These are phyloP conservation scores for Mycosphaerelloides madeirae DNA, from an alignment of 2,329 filamentous ascomycete species.

Conservation along the genomic window DNA sequence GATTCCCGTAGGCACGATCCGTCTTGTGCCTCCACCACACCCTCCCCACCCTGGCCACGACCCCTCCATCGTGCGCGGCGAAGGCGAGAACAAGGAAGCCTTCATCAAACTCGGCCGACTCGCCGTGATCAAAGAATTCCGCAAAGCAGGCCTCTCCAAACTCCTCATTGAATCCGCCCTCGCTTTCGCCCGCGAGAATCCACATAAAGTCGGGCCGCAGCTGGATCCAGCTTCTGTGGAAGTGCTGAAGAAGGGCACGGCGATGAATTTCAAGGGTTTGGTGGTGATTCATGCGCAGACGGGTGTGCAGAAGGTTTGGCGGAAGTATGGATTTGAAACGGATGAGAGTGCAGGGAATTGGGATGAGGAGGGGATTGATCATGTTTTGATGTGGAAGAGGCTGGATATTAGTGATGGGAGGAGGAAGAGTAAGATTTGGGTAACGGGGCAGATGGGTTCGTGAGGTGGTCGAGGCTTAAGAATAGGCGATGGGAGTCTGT, in stretches of 20 bases:
- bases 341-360: conserved; percentile 72
- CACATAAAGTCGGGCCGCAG: conserved; percentile 41
- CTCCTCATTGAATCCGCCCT: conserved; percentile 64
- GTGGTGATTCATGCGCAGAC: conserved; percentile 76
- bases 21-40: conserved; percentile 78
- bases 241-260: conserved; percentile 30
- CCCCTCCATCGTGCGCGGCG: conserved; percentile 36
- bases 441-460: conserved; percentile 9
- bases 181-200: conserved; percentile 62
- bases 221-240: conserved; percentile 30
- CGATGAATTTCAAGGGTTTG: conserved; percentile 64
- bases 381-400: conserved; percentile 76
- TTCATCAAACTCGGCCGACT: conserved; percentile 80
- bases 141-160: conserved; percentile 54
- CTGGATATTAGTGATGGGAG: conserved; percentile 32
- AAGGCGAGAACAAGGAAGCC: conserved; percentile 57
- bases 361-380: conserved; percentile 78
- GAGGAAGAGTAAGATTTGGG: conserved; percentile 24
- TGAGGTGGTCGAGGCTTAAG: too few relatives aligned
- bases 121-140: conserved; percentile 55
- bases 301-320: conserved; percentile 61
- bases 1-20: conserved; percentile 67
- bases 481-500: too few relatives aligned
- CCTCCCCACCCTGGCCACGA: conserved; percentile 36
- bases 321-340: conserved; percentile 64